Base-by-base conservation (phyloP, 2,329 filamentous ascomycete species). In the Sporothrix euskadiensis region DNA sequence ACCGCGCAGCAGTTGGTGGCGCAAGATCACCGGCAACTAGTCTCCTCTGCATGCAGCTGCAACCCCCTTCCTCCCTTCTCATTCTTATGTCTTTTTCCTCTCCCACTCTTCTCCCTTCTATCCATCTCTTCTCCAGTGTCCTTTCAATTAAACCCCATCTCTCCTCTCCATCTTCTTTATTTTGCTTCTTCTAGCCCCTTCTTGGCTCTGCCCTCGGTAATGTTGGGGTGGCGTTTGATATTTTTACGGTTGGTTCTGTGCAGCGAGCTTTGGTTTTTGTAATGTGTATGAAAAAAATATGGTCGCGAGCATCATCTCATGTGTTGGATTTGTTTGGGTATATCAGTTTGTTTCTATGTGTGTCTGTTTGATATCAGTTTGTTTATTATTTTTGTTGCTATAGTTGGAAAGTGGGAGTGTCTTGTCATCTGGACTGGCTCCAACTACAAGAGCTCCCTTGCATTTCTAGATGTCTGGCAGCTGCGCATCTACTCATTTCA, bases 1-100 rank as follows among this genome's bases (percentile, higher is more conserved):
- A 14, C 86, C 86, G 26, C 82, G 86, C 73, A 87, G 84, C 75
- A 88, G 86, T 76, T 89, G 88, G 87, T 89, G 88, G 88, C 87
- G 82, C 81, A 88, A 88, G 82, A 79, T 88, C 71, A 85, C 84
- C 3, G 78, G 79, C 26, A 75, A 63, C 44, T 78, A 54, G 74
- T 69, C 32, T 16, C 22, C 4, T 41, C 32, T 3, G 7, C 12
- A 19, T 12, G 2, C 49, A 6, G 16, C n/a, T 12, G 16, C 59
- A 26, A 16, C 35, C 19, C n/a, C 4, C 72, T 39, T 54, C 47
- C 47, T 39, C 30, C 9, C 47, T 22, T 56, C 47, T 22, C 5
- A 7, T 30, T 68, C 1, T 32, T 14, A 9, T 7, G 3, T 4
- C 41, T 39, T 68, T 22, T 32, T 9, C 35, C 35, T 56, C 30